A percentile compares a stretch with the other conserved stretches of the same genome.
Evolutionary conservation across 2,329 filamentous ascomycete genomes (phyloP).

Genomic region (Fusarium sarcochroum): DNA sequence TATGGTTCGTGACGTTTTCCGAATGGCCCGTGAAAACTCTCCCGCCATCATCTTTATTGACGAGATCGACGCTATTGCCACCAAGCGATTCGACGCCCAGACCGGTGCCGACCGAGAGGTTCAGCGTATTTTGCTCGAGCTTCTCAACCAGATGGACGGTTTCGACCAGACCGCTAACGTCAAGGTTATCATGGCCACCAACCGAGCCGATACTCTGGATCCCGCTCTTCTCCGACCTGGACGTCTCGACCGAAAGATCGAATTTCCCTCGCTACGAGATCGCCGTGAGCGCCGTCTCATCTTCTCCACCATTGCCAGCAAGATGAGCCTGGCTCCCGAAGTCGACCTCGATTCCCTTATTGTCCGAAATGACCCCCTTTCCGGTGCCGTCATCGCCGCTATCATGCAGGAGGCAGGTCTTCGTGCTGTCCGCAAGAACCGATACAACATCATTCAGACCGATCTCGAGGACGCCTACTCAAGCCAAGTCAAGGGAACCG

Average conservation of each 20-base stretch:
- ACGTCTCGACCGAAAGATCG: conserved; percentile 97
- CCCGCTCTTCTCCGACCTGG: conserved; percentile 94
- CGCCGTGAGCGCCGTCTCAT: conserved; percentile 95
- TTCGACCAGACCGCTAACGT: conserved; percentile 99
- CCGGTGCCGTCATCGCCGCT: conserved; percentile 94
- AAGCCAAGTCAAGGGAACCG: conserved; percentile 89
- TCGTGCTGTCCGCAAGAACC: conserved; percentile 94
- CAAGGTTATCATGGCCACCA: conserved; percentile 99
- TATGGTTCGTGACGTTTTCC: conserved; percentile 99
- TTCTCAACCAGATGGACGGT: conserved; percentile 99
- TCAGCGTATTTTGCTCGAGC: conserved; percentile 95
- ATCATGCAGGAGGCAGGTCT: conserved; percentile 99
- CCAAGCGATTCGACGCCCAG: conserved; percentile 98
- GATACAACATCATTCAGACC: conserved; percentile 98
- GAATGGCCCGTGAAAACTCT: conserved; percentile 98
- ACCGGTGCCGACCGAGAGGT: conserved; percentile 98
- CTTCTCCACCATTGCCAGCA: conserved; percentile 95
- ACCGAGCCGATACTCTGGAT: conserved; percentile 96
- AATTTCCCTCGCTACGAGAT: conserved; percentile 96
- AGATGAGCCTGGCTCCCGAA: conserved; percentile 97
- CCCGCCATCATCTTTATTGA: conserved; percentile 99
- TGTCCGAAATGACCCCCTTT: conserved; percentile 94
- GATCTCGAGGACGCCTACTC: conserved; percentile 98
- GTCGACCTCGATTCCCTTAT: conserved; percentile 97
- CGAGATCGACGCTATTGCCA: conserved; percentile 98